phyloP scores from a whole-genome alignment of 331 rosid species.

The Pyrus hybrid region DNA sequence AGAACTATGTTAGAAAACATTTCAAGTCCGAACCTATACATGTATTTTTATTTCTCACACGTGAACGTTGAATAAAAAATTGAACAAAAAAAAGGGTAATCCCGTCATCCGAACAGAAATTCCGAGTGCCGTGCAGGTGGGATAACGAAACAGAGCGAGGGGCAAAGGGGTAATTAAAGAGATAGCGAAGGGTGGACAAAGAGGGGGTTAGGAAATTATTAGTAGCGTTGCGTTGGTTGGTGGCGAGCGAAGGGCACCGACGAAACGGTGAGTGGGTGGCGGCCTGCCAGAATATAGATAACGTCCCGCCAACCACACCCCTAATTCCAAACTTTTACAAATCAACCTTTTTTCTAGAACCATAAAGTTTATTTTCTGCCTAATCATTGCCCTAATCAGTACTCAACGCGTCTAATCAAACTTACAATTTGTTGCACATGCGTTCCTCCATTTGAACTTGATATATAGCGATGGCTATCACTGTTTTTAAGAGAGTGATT shows the following conservation, averaged over 20 bases:
- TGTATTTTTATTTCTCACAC: too few species aligned
- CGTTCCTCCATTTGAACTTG: too few species aligned
- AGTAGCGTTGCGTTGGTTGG: conserved; percentile 40
- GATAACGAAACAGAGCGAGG: not conserved
- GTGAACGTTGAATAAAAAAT: not conserved
- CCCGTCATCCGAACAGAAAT: not conserved
- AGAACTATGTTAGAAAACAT: too few species aligned
- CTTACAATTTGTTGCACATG: too few species aligned
- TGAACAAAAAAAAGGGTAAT: not conserved
- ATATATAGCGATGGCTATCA: too few species aligned
- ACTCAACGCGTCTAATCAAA: not conserved
- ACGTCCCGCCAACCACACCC: conserved; percentile 21
- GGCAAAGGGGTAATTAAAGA: not conserved
- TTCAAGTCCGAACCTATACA: too few species aligned
- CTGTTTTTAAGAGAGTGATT: too few species aligned
- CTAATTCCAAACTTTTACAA: not conserved
- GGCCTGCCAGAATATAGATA: conserved; percentile 24
- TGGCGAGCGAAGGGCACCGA: conserved; percentile 53
- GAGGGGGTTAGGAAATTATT: conserved; percentile 16
- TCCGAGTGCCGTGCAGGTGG: not conserved
- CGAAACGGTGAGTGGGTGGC: conserved; percentile 51
- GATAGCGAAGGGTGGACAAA: conserved; percentile 3
- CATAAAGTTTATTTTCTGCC: not conserved
- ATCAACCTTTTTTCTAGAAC: not conserved
- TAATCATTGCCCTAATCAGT: not conserved